phyloP scores from a whole-genome alignment of 2,329 filamentous ascomycete species.

The Calonectria pteridis region DNA sequence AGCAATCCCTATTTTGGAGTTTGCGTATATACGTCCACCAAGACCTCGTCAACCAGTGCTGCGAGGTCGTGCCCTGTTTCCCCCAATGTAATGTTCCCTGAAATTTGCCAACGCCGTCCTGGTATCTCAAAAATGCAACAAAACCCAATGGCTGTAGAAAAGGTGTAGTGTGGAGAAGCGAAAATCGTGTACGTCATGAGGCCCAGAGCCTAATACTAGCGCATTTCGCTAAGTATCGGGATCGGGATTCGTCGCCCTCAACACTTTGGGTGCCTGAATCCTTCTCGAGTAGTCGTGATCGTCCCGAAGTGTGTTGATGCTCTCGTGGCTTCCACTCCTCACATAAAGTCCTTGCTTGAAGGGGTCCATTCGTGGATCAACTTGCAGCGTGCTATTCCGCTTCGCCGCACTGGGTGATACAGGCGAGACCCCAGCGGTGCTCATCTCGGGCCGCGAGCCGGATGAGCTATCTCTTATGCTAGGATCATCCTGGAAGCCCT shows the following conservation, averaged over 20 bases:
- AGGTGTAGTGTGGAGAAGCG: conserved; percentile 37
- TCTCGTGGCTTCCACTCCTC: conserved; percentile 71
- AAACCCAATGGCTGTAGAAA: conserved; percentile 40
- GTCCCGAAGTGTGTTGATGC: conserved; percentile 72
- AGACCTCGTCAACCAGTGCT: conserved; percentile 24
- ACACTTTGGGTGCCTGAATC: conserved; percentile 67
- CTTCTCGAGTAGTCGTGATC: conserved; percentile 75
- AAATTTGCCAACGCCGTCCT: conserved; percentile 53
- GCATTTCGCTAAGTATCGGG: conserved; percentile 48
- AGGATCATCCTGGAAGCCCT: conserved; percentile 58
- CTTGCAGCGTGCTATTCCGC: conserved; percentile 66
- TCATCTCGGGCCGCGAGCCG: conserved; percentile 62
- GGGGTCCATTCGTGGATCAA: conserved; percentile 74
- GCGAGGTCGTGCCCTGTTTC: conserved; percentile 32
- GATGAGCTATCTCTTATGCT: conserved; percentile 65
- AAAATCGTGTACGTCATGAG: conserved; percentile 51
- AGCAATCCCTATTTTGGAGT: conserved; percentile 26
- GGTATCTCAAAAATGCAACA: conserved; percentile 55
- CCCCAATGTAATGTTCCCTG: conserved; percentile 39
- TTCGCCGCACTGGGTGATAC: conserved; percentile 55
- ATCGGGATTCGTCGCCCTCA: conserved; percentile 74
- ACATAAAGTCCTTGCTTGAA: conserved; percentile 69
- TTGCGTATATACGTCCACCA: conserved; percentile 36
- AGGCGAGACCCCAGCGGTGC: conserved; percentile 46
- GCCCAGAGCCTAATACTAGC: conserved; percentile 37